phyloP scores from a whole-genome alignment of 306 rosid species.

The Senna tora region DNA sequence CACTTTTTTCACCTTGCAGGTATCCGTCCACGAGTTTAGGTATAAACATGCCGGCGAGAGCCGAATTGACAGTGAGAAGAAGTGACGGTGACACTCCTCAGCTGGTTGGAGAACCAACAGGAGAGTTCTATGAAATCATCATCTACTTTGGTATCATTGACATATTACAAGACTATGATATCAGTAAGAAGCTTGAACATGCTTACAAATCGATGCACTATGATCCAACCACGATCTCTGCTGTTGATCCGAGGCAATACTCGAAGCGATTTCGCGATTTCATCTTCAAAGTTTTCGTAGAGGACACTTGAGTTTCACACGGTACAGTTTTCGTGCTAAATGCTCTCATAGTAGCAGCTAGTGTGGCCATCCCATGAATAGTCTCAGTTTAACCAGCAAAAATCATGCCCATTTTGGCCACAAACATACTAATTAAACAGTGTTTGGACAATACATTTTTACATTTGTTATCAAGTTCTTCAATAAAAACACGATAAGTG shows the following conservation, averaged over 20 bases:
- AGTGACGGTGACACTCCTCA: conserved; percentile 59
- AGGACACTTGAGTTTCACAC: conserved; percentile 64
- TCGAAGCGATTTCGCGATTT: conserved; percentile 94
- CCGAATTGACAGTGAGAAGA: conserved; percentile 67
- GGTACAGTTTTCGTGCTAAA: conserved; percentile 43
- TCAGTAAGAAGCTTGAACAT: conserved; percentile 95
- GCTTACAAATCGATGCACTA: conserved; percentile 92
- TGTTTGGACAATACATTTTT: too few species aligned
- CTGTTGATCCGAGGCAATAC: conserved; percentile 96
- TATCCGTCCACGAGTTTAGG: conserved; percentile 68
- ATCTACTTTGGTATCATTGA: conserved; percentile 85
- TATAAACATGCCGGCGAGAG: conserved; percentile 78
- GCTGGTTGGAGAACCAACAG: conserved; percentile 86
- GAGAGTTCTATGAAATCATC: conserved; percentile 72
- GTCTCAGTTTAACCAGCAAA: conserved; percentile 44
- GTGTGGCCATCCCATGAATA: conserved; percentile 50
- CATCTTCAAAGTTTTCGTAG: conserved; percentile 86
- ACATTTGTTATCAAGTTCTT: too few species aligned
- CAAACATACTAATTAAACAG: conserved; percentile 34
- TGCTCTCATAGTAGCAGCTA: conserved; percentile 37
- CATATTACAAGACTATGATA: conserved; percentile 94
- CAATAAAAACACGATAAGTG: too few species aligned
- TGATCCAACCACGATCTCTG: conserved; percentile 84
- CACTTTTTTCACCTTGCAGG: conserved; percentile 46
- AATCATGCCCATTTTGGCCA: conserved; percentile 38